A percentile compares a stretch with the other conserved stretches of the same genome.
phyloP scores from a whole-genome alignment of 164 flowering plant genomes.

The Amborella trichopoda region DNA sequence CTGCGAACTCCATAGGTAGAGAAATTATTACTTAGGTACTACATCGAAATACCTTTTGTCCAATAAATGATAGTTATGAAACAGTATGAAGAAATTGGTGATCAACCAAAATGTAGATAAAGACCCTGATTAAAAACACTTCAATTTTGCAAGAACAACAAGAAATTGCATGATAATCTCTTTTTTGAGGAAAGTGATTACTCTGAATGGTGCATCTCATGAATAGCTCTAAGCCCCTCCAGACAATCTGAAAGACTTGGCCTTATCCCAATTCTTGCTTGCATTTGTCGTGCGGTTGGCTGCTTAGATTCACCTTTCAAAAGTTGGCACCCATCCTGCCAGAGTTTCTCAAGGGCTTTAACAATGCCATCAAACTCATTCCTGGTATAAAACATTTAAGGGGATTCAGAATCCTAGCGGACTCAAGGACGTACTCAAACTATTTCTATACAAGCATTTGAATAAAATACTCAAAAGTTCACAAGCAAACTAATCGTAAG shows the following conservation, averaged over 20 bases:
- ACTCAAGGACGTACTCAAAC: not conserved
- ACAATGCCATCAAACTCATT: constrained; percentile 49
- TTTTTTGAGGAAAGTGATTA: constrained; percentile 20
- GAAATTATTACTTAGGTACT: too few relatives aligned
- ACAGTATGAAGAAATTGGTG: too few relatives aligned
- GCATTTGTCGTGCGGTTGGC: constrained; percentile 32
- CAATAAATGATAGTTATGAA: too few relatives aligned
- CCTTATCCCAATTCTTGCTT: constrained; percentile 45
- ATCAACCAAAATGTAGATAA: too few relatives aligned
- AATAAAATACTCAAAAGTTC: not conserved
- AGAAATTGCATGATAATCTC: too few relatives aligned
- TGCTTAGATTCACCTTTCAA: constrained; percentile 39
- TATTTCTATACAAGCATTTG: not conserved
- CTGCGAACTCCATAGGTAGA: too few relatives aligned
- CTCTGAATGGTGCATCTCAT: constrained; percentile 75
- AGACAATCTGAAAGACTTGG: constrained; percentile 63
- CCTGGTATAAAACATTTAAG: constrained; percentile 21
- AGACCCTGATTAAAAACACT: not conserved
- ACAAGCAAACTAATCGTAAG: not conserved
- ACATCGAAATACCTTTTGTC: too few relatives aligned
- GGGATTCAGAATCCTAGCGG: not conserved
- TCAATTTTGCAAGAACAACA: not conserved
- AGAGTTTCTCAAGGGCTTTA: constrained; percentile 42
- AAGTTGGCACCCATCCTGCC: constrained; percentile 50
- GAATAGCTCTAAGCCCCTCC: constrained; percentile 55